A percentile compares a stretch with the other conserved stretches of the same genome.
Conservation (phyloP, 306 rosid species). For the Astragalus membranaceus region DNA sequence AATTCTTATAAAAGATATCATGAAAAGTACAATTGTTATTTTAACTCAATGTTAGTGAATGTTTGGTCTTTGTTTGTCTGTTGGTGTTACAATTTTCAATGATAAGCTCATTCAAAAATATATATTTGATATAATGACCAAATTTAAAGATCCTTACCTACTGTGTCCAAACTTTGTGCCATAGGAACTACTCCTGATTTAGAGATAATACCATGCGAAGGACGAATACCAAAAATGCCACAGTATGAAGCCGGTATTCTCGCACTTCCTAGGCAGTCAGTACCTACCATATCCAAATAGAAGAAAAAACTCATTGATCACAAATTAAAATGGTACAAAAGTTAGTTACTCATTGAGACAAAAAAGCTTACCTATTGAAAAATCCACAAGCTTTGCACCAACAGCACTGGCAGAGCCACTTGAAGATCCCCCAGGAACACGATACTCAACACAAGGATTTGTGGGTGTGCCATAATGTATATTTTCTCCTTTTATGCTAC, state of each 20-base stretch:
- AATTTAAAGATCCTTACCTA: constrained; percentile 36
- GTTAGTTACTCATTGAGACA: not conserved
- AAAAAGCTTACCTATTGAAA: constrained; percentile 53
- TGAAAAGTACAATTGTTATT: no score
- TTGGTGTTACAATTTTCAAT: not conserved
- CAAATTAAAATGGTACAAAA: not conserved
- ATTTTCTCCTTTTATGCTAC: constrained; percentile 28
- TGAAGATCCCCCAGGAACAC: constrained; percentile 44
- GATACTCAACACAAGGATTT: constrained; percentile 34
- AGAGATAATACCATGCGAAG: constrained; percentile 43
- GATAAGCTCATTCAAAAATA: not conserved
- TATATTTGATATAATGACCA: no score
- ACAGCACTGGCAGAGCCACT: constrained; percentile 59
- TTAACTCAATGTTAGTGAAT: no score
- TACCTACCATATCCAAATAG: constrained; percentile 25
- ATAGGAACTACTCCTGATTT: constrained; percentile 61
- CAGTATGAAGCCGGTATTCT: constrained; percentile 73
- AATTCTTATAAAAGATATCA: no score
- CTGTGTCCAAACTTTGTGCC: constrained; percentile 84
- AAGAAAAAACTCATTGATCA: not conserved
- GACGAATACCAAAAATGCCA: constrained; percentile 28
- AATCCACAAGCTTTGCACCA: constrained; percentile 68
- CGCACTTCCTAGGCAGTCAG: constrained; percentile 63
- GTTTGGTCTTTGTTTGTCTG: no score
- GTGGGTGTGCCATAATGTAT: constrained; percentile 25